Base-by-base conservation (phyloP, 352 stramenopile genomes). In the Phytopythium montanum region DNA sequence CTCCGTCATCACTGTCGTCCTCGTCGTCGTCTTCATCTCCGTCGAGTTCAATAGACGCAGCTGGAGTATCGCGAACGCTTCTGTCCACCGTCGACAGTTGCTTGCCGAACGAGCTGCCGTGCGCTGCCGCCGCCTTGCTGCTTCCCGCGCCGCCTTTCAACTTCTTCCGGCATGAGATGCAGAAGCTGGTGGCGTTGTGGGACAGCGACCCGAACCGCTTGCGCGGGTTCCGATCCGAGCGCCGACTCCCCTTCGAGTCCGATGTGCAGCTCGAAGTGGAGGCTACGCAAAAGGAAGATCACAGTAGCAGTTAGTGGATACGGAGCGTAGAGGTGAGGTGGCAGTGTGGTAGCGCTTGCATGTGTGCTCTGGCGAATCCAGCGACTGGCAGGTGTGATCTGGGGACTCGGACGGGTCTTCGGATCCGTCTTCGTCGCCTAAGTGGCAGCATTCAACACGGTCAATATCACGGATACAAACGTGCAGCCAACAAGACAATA, bases 321-420 rank as follows among this genome's bases (percentile, higher is more conserved):
- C 6, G 18, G 19, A 8, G 19, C 19, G 34, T 28, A 33, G 33
- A 13, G 23, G 34, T 26, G 12, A 2, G 3, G 25, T 31, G 21
- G 3, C 51, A 16, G 21, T 21, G 44, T 14, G 33, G 18, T 13
- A 14, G 13, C 16, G 2, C 34, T 38, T 51, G 50, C 53, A 59
- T 50, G 53, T 50, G 53, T 48, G 53, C 3, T 38, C 52, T 13
- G 39, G 36, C 14, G 52, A 58, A 25, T 58, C 52, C 34, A 57
- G 23, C 2, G 19, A 57, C 13, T 31, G 29, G 25, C 44, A 31
- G 2, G 34, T 39, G 26, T 60, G 31, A 54, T 71, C 65, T 13
- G 60, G 66, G 13, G 65, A 72, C 2, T 54, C 59, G 3, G 65
- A 74, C 42, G 68, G 62, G n/a, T 52, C 64, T 26, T 79, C 64